phyloP scores from a whole-genome alignment of 768 basidiomycete genomes.

The Lentinula raphanica region DNA sequence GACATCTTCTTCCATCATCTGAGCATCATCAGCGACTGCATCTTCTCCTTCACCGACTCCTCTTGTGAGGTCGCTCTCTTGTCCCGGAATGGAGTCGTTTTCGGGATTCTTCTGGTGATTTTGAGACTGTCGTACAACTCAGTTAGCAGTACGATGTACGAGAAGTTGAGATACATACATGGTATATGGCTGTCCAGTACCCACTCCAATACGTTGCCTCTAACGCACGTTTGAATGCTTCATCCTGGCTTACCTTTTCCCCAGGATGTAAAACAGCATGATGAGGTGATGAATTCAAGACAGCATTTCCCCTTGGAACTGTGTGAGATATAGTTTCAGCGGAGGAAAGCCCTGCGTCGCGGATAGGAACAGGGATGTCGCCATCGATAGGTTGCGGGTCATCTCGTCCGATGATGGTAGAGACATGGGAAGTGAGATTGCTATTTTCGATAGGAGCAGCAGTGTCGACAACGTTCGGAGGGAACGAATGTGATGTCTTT shows the following conservation, averaged over 20 bases:
- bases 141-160: neutral
- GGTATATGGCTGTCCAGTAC: constrained; percentile 84
- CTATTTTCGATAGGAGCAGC: neutral
- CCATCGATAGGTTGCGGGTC: constrained; percentile 67
- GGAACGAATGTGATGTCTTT: neutral
- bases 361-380: constrained; percentile 61
- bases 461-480: neutral
- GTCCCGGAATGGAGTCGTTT: neutral
- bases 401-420: neutral
- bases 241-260: constrained; percentile 53
- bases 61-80: neutral
- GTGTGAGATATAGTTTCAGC: constrained; percentile 10
- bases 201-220: constrained; percentile 84
- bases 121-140: neutral
- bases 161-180: constrained; percentile 39
- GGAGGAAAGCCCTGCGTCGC: constrained; percentile 57
- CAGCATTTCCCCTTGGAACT: neutral
- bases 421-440: neutral
- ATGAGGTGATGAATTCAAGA: constrained; percentile 19
- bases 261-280: constrained; percentile 22
- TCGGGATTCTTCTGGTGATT: neutral
- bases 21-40: neutral
- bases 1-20: neutral
- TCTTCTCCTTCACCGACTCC: neutral
- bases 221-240: constrained; percentile 71